Base-by-base conservation (phyloP, 805 yeast species). In the Wickerhamomyces strasburgensis region DNA sequence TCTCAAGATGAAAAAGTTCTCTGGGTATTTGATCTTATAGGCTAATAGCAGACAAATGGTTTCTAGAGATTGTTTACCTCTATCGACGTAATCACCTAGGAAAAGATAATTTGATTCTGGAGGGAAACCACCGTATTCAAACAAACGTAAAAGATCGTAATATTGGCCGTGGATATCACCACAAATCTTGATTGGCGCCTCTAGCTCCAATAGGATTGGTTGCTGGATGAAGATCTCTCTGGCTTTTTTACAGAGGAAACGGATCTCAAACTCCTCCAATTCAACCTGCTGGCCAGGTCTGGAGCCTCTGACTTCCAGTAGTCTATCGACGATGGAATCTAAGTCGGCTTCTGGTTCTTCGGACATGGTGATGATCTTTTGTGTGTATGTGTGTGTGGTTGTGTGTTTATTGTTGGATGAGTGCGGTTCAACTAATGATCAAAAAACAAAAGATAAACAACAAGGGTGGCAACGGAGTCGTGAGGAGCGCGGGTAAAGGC, bases 81-180 rank as follows among this genome's bases (percentile, higher is more conserved):
- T 83, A 70, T 90, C 98, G 49, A 90, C 98, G 60, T 90, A 90
- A 72, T 90, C 98, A 49, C 98, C 98, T 42, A 90, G 67, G 60
- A 90, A 90, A 54, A 90, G 70, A 68, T 90, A 90, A 69, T 90
- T 90, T 14, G 98, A 95, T 63, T 93, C 98, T 10, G 98, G 98
- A 2, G 98, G 98, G 73, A 93, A 90, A 3, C 98, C 98, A 54
- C 98, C 98, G 59, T 90, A 90, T 69, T 93, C 98, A 57, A 90
- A 90, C 54, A 90, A 75, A 65, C 98, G 83, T 61, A 90, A 74
- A 54, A 90, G 76, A 65, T 90, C 98, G 60, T 90, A 90, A 66
- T 93, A 90, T 67, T 90, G 98, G 40, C 98, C 98, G 64, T 90
- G 98, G 57, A 90, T 93, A 64, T 90, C 98, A 64, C 98, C 98